Conservation (phyloP, 805 yeast genomes). For the Candida nitratophila region DNA sequence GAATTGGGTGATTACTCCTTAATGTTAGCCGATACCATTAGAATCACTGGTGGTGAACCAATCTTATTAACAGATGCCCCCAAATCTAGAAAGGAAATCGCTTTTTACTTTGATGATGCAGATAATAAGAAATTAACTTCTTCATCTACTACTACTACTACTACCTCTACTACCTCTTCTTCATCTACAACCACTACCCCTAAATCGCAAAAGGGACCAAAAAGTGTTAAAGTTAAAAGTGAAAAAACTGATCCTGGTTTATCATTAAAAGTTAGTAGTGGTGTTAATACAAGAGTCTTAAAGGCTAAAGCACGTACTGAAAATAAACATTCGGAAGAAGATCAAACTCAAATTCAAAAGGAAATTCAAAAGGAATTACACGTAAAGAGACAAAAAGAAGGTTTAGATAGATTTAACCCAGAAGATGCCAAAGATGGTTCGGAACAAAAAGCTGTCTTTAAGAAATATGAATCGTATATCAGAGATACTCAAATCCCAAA, state of each 20-base stretch:
- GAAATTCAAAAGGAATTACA: slow-evolving; percentile 80
- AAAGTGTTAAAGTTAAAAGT: slow-evolving; percentile 7
- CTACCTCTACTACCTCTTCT: slow-evolving; percentile 6
- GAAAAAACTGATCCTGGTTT: slow-evolving; percentile 3
- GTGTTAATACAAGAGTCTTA: slow-evolving; percentile 56
- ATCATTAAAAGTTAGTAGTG: slow-evolving; percentile 9
- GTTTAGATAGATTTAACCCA: slow-evolving; percentile 72
- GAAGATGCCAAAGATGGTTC: slow-evolving; percentile 62
- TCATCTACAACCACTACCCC: slow-evolving; percentile 3
- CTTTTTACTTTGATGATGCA: slow-evolving; percentile 76
- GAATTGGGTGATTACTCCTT: slow-evolving; percentile 60
- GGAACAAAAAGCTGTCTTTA: slow-evolving; percentile 68
- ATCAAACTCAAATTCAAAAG: slow-evolving; percentile 69
- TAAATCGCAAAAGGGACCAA: slow-evolving; percentile 1
- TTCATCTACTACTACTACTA: slow-evolving; percentile 3
- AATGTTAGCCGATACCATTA: slow-evolving; percentile 73
- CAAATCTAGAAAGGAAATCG: slow-evolving; percentile 64
- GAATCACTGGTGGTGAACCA: slow-evolving; percentile 57
- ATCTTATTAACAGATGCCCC: slow-evolving; percentile 66
- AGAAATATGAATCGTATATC: slow-evolving; percentile 88
- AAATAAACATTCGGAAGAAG: slow-evolving; percentile 66
- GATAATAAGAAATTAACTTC: slow-evolving; percentile 37
- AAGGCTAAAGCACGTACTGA: slow-evolving; percentile 78
- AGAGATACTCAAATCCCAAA: slow-evolving; percentile 89
- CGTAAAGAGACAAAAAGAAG: slow-evolving; percentile 80